Base-by-base conservation (phyloP, 2,329 filamentous ascomycete species). In the Claviceps quebecensis region DNA sequence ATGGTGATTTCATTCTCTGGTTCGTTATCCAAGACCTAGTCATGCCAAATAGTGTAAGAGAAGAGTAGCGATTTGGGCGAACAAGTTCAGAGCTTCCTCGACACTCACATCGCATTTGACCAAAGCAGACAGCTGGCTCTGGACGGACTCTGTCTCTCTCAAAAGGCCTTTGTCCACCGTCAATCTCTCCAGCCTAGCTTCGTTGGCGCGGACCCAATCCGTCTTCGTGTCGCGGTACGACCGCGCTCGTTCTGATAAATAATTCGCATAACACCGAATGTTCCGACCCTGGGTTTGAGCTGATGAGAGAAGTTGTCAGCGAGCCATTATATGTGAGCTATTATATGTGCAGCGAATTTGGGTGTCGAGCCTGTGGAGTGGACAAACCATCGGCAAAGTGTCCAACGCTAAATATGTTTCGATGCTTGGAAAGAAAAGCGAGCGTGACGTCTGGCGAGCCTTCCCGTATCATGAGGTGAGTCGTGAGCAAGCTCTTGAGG, bases 391-490 rank as follows among this genome's bases (percentile, higher is more conserved):
- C 90, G 45, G 89, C 91, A 63, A 96, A 95, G 64, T 82, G 84
- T 68, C 88, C 93, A 59, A 95, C 87, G 19, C 87, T 87, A 56
- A 98, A 75, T 65, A 87, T 80, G 60, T 85, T 86, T 51, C 87
- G 85, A 63, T 91, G 85, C 58, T 86, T 84, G 44, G 90, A 78
- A 37, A 98, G 78, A 61, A 87, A 96, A 55, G 81, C 78, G 57
- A 98, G 74, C 2, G 93, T 95, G 47, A 89, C 86, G 65, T 97
- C 88, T 37, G 84, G 82, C 56, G 90, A 84, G 50, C 93, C 93
- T 71, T 98, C 93, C 59, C 93, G 81, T 65, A 98, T 93, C 93
- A 98, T 97, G 55, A 97, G 73, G 67, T 98, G 93, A 46, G 95
- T 82, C 47, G 95, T 93, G 61, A 97, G 95, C 58, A 98, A 75